Base-by-base conservation (phyloP, 2,329 filamentous ascomycete species). In the Fusarium beomiforme region DNA sequence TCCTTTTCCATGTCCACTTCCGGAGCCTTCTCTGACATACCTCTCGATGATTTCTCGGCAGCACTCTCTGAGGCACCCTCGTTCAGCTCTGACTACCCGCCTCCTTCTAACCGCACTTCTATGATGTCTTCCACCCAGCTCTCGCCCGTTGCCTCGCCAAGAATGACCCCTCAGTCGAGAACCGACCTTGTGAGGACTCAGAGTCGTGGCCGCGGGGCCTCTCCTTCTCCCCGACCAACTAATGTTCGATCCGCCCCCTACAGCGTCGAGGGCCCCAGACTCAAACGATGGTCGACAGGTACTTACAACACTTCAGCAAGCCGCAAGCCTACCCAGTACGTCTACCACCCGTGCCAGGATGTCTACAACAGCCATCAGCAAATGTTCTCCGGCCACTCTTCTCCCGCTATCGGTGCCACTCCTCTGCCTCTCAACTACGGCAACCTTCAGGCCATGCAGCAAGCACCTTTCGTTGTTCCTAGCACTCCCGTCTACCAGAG, bases 251-350 rank as follows among this genome's bases (percentile, higher is more conserved):
- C 91, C 42, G 90, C 89, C 21, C 92, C 92, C 2, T 94, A 94
- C 81, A 90, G 84, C 54, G 85, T 93, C 54, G 91, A 93, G 47
- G 87, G 85, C 56, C 85, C 85, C 47, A 87, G 91, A 69, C 89
- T 86, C 78, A 93, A 94, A 84, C 86, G 92, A 72, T 94, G 92
- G 92, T 94, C 92, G 23, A 94, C 92, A 6, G 92, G 91, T 17
- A 93, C 91, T 6, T 93, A 91, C 65, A 90, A 87, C 23, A 87
- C 89, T 3, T 80, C 84, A 23, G 84, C 84, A 26, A 88, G 82
- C 75, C 83, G 87, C 60, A 85, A 90, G 34, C 85, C 87, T 29
- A 85, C 89, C 34, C 86, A 91, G 4, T 89, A 90, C 70, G 84
- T 91, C 44, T 91, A 91, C 78, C 87, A 91, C 70, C 86, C 88